Percentiles rank a stretch among this genome's conserved stretches.
phyloP scores from a whole-genome alignment of 257 asterid genomes.

The Mentha longifolia region DNA sequence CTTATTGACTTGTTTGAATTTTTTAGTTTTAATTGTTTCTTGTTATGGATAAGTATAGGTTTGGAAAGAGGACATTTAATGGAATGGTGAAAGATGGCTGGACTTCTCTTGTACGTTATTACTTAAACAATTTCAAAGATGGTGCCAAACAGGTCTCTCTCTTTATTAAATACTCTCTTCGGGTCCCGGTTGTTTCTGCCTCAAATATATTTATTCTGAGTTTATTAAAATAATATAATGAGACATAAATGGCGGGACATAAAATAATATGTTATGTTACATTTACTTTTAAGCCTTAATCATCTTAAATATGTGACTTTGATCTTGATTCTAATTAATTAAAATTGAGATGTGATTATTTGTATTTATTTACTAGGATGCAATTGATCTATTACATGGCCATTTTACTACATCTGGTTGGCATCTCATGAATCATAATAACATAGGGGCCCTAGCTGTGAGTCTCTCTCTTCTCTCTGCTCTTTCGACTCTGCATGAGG shows the following conservation, averaged over 20 bases:
- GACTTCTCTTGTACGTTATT: conserved; percentile 82
- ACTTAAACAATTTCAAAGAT: conserved; percentile 87
- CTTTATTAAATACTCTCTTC: too few relatives aligned
- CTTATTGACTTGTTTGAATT: background rate
- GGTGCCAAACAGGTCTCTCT: conserved; percentile 83
- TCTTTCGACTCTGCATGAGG: too few relatives aligned
- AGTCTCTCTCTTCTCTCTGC: conserved; percentile 35
- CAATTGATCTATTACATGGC: conserved; percentile 83
- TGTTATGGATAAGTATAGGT: conserved; percentile 42
- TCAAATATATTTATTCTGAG: too few relatives aligned
- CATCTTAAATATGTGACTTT: too few relatives aligned
- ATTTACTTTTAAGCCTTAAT: too few relatives aligned
- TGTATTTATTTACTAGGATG: conserved; percentile 51
- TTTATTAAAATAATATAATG: too few relatives aligned
- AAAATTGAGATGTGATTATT: too few relatives aligned
- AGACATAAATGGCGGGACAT: too few relatives aligned
- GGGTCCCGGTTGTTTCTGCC: too few relatives aligned
- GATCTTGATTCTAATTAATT: too few relatives aligned
- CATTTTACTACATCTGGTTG: conserved; percentile 58
- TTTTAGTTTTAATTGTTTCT: background rate
- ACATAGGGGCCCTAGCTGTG: conserved; percentile 73
- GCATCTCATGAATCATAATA: conserved; percentile 45
- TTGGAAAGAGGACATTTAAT: conserved; percentile 73
- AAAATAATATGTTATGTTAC: too few relatives aligned
- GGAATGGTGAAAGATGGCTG: conserved; percentile 75